Percentiles rank a stretch among this genome's conserved stretches.
Evolutionary conservation across 2,329 filamentous ascomycete species (phyloP).

Genomic region (Fusarium sp.): DNA sequence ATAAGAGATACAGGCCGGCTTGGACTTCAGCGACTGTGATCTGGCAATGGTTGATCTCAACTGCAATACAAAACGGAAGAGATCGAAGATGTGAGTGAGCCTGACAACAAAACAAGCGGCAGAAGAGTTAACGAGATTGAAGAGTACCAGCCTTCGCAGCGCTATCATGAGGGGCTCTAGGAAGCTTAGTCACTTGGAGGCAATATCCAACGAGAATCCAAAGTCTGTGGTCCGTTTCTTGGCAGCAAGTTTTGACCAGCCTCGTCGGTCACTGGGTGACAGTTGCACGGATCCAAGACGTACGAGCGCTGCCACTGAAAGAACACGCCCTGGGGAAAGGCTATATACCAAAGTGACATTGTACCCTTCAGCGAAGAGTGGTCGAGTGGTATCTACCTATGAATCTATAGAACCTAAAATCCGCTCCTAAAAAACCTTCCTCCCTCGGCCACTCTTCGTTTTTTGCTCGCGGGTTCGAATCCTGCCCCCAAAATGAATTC

Average conservation of each 20-base stretch:
- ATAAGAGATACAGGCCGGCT: accelerated
- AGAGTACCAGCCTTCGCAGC: background rate
- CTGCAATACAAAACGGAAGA: background rate
- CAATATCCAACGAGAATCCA: background rate
- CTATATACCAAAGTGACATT: background rate
- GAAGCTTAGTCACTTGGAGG: background rate
- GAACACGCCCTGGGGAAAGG: background rate
- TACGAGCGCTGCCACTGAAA: background rate
- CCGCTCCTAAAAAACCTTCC: background rate
- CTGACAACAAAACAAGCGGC: accelerated
- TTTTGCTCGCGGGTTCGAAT: slow-evolving; percentile 4
- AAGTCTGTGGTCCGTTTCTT: background rate
- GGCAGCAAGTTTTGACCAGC: no score
- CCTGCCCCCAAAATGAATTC: background rate
- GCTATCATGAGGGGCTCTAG: accelerated
- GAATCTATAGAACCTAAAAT: background rate
- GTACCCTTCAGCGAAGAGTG: slow-evolving; percentile 7
- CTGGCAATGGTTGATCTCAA: background rate
- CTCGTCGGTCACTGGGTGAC: background rate
- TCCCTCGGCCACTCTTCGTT: slow-evolving; percentile 2
- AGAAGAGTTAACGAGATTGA: background rate
- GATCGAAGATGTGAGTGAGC: background rate
- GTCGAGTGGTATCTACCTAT: slow-evolving; percentile 15
- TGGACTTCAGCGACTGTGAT: accelerated
- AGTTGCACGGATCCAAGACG: background rate